These are phyloP conservation scores for Syncephalis plumigaleata DNA, from an alignment of 371 early-diverging fungal species.

Conservation along the genomic window DNA sequence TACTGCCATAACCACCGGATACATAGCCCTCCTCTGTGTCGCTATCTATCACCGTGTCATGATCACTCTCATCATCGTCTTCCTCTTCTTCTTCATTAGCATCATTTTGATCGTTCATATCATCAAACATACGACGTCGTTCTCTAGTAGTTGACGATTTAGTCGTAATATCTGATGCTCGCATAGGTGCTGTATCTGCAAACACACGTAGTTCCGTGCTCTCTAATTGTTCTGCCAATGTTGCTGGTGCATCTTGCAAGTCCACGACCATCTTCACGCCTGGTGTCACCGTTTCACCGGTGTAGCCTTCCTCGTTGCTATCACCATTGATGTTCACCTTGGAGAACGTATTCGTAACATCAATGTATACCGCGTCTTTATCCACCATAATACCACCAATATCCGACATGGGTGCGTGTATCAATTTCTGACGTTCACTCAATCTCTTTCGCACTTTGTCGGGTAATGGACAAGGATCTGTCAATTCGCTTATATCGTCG, in stretches of 20 bases:
- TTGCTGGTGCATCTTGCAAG: conserved; percentile 66
- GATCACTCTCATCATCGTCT: conserved; percentile 17
- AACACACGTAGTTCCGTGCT: conserved; percentile 70
- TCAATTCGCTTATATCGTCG: conserved; percentile 47
- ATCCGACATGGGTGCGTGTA: conserved; percentile 97
- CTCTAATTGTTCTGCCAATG: conserved; percentile 59
- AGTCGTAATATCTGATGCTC: conserved; percentile 41
- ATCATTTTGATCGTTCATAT: conserved; percentile 9
- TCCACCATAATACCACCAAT: conserved; percentile 96
- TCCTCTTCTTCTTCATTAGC: conserved; percentile 9
- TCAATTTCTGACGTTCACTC: conserved; percentile 82
- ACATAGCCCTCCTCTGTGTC: conserved; percentile 17
- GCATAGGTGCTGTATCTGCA: conserved; percentile 48
- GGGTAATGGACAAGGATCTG: conserved; percentile 91
- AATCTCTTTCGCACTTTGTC: conserved; percentile 77
- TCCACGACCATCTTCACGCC: conserved; percentile 87
- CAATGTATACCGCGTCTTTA: conserved; percentile 95
- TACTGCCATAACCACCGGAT: conserved; percentile 9
- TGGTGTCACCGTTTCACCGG: conserved; percentile 22
- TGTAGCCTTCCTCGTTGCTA: conserved; percentile 7
- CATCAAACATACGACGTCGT: neutral
- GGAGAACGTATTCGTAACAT: conserved; percentile 74
- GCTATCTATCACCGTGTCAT: conserved; percentile 21
- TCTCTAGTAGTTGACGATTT: conserved; percentile 6
- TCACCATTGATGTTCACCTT: conserved; percentile 18